A percentile compares a stretch with the other conserved stretches of the same genome.
phyloP scores from a whole-genome alignment of 169 alveolate species.

The Plasmodium cynomolgi region DNA sequence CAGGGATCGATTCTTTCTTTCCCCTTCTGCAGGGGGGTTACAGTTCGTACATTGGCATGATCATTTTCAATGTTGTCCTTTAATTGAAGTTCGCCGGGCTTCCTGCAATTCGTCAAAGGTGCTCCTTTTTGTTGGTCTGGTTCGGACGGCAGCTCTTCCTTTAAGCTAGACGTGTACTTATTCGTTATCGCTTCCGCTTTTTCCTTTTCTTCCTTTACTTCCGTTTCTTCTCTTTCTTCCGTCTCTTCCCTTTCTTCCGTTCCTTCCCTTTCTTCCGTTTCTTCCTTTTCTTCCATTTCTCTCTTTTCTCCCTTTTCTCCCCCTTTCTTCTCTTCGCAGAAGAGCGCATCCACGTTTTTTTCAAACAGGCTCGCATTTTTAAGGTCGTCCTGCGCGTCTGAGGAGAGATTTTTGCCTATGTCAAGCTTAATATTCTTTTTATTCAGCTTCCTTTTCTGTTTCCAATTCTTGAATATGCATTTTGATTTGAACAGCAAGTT shows the following conservation, averaged over 20 bases:
- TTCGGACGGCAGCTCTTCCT: neutral
- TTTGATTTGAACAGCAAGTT: slow-evolving; percentile 50
- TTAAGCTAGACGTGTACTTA: neutral
- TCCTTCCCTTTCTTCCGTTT: neutral
- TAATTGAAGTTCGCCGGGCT: neutral
- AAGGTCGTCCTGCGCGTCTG: neutral
- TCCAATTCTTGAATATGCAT: slow-evolving; percentile 42
- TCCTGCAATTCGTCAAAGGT: neutral
- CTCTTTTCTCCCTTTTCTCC: neutral
- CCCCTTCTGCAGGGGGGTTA: neutral
- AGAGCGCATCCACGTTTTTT: neutral
- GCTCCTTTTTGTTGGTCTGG: neutral
- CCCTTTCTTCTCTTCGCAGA: neutral
- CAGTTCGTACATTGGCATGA: neutral
- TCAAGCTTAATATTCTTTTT: slow-evolving; percentile 38
- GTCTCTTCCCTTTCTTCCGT: neutral
- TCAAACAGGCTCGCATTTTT: neutral
- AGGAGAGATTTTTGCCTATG: slow-evolving; percentile 15
- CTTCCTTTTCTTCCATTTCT: too few species aligned
- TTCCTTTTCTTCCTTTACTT: neutral
- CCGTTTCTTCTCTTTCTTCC: neutral
- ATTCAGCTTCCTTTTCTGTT: slow-evolving; percentile 40
- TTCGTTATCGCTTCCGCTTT: neutral
- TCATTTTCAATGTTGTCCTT: neutral
- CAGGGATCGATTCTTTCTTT: neutral